A percentile compares a stretch with the other conserved stretches of the same genome.
Evolutionary conservation across 2,329 filamentous ascomycete genomes (phyloP).

Genomic region (Monosporascus sp.): DNA sequence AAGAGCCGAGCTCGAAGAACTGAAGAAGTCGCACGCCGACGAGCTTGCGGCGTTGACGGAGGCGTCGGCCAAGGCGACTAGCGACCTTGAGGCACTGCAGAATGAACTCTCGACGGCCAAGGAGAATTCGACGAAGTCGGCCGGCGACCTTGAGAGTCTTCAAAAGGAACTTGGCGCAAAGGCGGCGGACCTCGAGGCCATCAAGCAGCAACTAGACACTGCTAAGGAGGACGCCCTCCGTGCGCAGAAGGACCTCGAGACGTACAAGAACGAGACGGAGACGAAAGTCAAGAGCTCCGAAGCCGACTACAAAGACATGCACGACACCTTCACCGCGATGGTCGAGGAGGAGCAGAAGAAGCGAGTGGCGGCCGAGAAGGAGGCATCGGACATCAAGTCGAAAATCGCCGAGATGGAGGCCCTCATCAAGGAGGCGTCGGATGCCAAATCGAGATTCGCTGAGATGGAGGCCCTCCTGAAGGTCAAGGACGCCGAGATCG

Average conservation of each 20-base stretch:
- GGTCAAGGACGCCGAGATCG: constrained; percentile 59
- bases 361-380: constrained; percentile 23
- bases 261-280: constrained; percentile 45
- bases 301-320: constrained; percentile 58
- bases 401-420: constrained; percentile 32
- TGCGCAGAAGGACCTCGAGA: constrained; percentile 48
- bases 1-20: constrained; percentile 41
- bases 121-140: constrained; percentile 23
- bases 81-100: constrained; percentile 26
- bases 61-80: constrained; percentile 3
- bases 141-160: constrained; percentile 20
- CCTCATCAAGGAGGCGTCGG: constrained; percentile 24
- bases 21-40: constrained; percentile 43
- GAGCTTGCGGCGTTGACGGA: constrained; percentile 31
- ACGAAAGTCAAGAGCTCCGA: constrained; percentile 49
- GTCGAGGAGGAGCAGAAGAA: constrained; percentile 52
- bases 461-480: constrained; percentile 37
- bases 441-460: constrained; percentile 26
- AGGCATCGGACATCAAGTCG: constrained; percentile 24
- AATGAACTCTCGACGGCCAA: constrained; percentile 32
- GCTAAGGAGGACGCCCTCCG: constrained; percentile 30
- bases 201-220: constrained; percentile 39
- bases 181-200: constrained; percentile 24
- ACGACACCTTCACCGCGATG: constrained; percentile 55
- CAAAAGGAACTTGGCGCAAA: constrained; percentile 28